Evolutionary conservation across 306 rosid species (phyloP).

Genomic region (Parietaria judaica): DNA sequence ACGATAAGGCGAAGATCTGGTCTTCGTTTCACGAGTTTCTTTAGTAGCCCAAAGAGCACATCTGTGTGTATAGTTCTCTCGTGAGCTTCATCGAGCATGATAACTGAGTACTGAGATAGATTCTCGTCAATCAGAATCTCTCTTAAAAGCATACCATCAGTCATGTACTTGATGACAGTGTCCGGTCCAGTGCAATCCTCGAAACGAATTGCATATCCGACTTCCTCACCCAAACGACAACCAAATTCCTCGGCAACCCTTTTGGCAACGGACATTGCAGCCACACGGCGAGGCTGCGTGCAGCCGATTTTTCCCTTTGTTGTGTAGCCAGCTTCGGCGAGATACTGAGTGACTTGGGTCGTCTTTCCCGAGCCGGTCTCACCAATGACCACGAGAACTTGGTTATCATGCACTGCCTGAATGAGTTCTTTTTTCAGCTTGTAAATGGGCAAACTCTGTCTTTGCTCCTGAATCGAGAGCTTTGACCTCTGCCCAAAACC

Average conservation of each 20-base stretch:
- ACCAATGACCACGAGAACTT: constrained; percentile 72
- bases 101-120: constrained; percentile 69
- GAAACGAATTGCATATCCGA: constrained; percentile 81
- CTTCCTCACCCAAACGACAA: constrained; percentile 81
- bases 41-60: constrained; percentile 80
- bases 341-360: constrained; percentile 90
- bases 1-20: constrained; percentile 75
- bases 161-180: constrained; percentile 83
- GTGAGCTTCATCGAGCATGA: constrained; percentile 94
- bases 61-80: constrained; percentile 76
- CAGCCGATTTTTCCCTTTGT: constrained; percentile 78
- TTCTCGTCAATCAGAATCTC: constrained; percentile 68
- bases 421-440: constrained; percentile 68
- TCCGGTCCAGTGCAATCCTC: constrained; percentile 85
- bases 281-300: constrained; percentile 91
- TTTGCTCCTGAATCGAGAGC: constrained; percentile 79
- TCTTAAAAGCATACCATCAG: constrained; percentile 82
- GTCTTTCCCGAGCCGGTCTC: constrained; percentile 94
- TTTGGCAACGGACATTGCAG: constrained; percentile 85
- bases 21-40: constrained; percentile 65
- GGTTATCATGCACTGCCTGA: constrained; percentile 80
- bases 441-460: constrained; percentile 75
- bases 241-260: constrained; percentile 92
- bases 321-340: constrained; percentile 77
- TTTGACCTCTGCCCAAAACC: constrained; percentile 83